Conservation (phyloP, 2,329 filamentous ascomycete species). For the Fusarium phyllophilum region DNA sequence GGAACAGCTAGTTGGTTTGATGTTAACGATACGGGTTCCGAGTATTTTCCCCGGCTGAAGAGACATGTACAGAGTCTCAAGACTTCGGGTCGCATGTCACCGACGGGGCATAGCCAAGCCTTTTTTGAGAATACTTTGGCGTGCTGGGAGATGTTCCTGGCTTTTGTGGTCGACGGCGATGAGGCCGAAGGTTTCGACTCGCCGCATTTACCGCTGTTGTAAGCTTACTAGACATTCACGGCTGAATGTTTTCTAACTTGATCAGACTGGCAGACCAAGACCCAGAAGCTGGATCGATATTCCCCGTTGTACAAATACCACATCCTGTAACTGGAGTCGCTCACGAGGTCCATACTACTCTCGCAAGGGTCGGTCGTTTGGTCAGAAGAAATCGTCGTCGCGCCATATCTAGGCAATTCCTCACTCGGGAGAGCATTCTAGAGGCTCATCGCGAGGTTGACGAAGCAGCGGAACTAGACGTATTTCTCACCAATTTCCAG, state of each 20-base stretch:
- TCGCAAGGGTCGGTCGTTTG: neutral
- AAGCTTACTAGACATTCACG: rapidly evolving
- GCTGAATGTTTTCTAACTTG: rapidly evolving
- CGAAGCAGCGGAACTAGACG: neutral
- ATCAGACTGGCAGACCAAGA: rapidly evolving
- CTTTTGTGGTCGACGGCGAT: neutral
- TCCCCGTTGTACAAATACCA: neutral
- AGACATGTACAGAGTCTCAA: neutral
- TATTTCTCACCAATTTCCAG: neutral
- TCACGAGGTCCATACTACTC: neutral
- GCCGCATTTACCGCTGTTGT: neutral
- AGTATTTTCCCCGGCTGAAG: neutral
- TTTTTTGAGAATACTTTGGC: neutral
- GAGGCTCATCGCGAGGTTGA: neutral
- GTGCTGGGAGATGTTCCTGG: neutral
- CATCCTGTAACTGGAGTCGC: neutral
- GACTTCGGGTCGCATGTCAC: rapidly evolving
- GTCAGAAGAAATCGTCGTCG: neutral
- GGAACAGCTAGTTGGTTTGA: neutral
- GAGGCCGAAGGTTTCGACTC: rapidly evolving
- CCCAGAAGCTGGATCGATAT: neutral
- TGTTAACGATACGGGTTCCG: rapidly evolving
- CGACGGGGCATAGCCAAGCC: rapidly evolving
- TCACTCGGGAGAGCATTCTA: neutral
- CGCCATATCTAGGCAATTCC: neutral